Base-by-base conservation (phyloP, 768 basidiomycete genomes). In the Porpolomopsis calyptriformis region DNA sequence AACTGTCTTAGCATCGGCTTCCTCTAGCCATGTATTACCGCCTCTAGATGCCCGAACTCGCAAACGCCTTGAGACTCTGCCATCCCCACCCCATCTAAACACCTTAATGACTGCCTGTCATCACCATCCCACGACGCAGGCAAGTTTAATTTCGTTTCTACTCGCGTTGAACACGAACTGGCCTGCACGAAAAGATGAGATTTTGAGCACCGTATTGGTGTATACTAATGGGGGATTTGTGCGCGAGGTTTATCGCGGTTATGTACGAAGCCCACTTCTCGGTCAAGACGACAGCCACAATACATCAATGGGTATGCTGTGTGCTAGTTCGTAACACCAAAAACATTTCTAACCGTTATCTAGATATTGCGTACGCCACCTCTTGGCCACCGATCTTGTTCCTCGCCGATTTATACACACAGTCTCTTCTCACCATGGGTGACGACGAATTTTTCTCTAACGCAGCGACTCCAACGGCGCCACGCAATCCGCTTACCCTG, bases 361-460 rank as follows among this genome's bases (percentile, higher is more conserved):
- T 45, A 73, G 80, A 80, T 49, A 60, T 71, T 0, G 57, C 64
- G 1, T 64, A 75, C 44, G 65, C 64, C 0, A 20, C 60, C 0
- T 60, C 67, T 8, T 91, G 86, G 78, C 72, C 81, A 0, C 70
- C 85, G 2, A 62, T 98, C 1, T 65, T 97, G 6, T 73, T 96
- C 46, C 74, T 93, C 6, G 72, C 77, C 1, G 83, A 93, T 42
- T 61, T 96, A 9, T 94, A 96, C 61, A 73, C 79, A 2, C 85
- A 93, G 49, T 76, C 81, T 1, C 73, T 98, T 25, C 69, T 90
- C 25, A 91, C 91, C 0, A 87, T 98, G 74, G 88, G 88, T 1
- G 96, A 99, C 55, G 94, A 97, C 63, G 96, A 98, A 60, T 98
- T 98, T 67, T 96, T 96, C 59, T 76, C 79, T 0, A 47, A 55